A percentile compares a stretch with the other conserved stretches of the same genome.
Evolutionary conservation across 768 basidiomycete species (phyloP).

Genomic region (Lactarius vividus): DNA sequence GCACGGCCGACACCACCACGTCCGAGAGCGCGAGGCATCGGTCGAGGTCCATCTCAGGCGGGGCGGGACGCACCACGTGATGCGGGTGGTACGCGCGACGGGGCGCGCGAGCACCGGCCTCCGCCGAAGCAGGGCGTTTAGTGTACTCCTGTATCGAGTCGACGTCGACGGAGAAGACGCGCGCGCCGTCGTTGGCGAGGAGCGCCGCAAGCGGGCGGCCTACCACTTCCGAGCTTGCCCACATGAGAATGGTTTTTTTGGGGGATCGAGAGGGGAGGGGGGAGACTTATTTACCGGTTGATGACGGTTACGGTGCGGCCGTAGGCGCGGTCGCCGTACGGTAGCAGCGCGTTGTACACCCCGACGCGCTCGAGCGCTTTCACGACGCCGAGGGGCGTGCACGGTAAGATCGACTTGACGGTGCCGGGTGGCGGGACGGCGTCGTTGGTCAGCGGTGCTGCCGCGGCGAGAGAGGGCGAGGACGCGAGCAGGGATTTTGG

Average conservation of each 20-base stretch:
- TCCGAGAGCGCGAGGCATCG: constrained; percentile 85
- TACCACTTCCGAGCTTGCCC: constrained; percentile 98
- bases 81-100: constrained; percentile 71
- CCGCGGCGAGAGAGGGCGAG: constrained; percentile 34
- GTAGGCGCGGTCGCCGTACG: constrained; percentile 93
- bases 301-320: constrained; percentile 92
- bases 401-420: constrained; percentile 96
- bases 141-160: constrained; percentile 98
- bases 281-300: constrained; percentile 82
- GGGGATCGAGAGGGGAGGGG: not conserved
- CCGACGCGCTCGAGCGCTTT: constrained; percentile 89
- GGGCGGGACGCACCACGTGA: constrained; percentile 64
- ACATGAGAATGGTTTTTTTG: too few relatives aligned
- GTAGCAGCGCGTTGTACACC: constrained; percentile 89
- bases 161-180: constrained; percentile 93
- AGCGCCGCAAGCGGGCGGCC: constrained; percentile 95
- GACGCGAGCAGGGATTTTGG: constrained; percentile 65
- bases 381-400: constrained; percentile 95
- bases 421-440: constrained; percentile 78
- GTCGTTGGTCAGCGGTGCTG: constrained; percentile 35
- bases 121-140: constrained; percentile 64
- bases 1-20: constrained; percentile 94
- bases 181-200: constrained; percentile 93
- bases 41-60: constrained; percentile 63
- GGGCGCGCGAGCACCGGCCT: not conserved